phyloP scores from a whole-genome alignment of 1,284 basidiomycete species.

The Hortiboletus rubellus region DNA sequence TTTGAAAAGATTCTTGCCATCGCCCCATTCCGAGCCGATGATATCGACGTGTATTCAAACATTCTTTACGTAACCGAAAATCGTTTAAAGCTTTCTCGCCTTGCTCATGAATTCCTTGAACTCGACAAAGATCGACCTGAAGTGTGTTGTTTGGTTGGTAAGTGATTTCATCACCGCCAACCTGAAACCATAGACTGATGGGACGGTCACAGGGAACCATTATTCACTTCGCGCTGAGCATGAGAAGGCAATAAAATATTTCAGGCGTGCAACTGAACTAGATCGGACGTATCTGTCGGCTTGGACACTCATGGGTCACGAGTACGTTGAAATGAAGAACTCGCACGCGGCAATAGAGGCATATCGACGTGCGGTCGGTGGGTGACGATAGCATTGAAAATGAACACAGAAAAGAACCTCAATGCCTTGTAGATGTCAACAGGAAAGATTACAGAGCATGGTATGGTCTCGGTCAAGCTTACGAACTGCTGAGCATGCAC shows the following conservation, averaged over 20 bases:
- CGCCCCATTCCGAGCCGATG: conserved; percentile 92
- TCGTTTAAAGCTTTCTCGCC: conserved; percentile 81
- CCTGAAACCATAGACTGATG: background rate
- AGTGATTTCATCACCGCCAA: conserved; percentile 28
- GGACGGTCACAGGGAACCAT: conserved; percentile 75
- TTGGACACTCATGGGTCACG: conserved; percentile 99
- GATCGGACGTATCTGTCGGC: conserved; percentile 94
- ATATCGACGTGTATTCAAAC: conserved; percentile 96
- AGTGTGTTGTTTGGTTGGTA: conserved; percentile 92
- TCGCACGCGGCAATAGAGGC: conserved; percentile 98
- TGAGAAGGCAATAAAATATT: conserved; percentile 95
- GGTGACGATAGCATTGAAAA: conserved; percentile 30
- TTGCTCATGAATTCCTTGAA: conserved; percentile 89
- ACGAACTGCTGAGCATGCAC: conserved; percentile 95
- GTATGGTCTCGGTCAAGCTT: conserved; percentile 98
- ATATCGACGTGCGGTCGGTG: conserved; percentile 93
- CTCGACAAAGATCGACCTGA: conserved; percentile 91
- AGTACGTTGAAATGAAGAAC: conserved; percentile 99
- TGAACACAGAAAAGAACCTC: background rate
- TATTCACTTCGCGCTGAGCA: conserved; percentile 93
- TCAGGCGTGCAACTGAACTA: conserved; percentile 89
- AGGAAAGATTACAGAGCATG: conserved; percentile 97
- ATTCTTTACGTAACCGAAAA: conserved; percentile 96
- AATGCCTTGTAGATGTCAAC: conserved; percentile 71
- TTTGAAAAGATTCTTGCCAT: conserved; percentile 79